Conservation (phyloP, 345 rosid genomes). For the Tarenaya hassleriana region DNA sequence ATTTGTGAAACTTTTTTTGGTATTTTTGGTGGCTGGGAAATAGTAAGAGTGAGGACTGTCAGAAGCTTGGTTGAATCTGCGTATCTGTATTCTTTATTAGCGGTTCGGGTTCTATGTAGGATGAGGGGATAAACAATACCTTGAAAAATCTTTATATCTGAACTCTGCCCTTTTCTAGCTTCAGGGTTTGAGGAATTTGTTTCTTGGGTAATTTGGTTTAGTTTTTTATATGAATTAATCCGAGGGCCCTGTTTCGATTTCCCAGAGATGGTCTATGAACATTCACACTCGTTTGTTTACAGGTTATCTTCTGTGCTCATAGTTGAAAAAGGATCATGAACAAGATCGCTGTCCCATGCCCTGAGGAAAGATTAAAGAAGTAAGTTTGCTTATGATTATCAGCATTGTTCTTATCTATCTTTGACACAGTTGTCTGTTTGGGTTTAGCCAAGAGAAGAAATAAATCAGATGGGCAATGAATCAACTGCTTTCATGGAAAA, state of each 20-base stretch:
- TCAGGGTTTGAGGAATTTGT: no score
- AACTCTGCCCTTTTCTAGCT: no score
- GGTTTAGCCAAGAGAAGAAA: not conserved
- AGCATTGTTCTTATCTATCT: not conserved
- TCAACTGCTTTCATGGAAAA: not conserved
- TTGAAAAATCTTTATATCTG: no score
- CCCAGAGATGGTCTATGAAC: not conserved
- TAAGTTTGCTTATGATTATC: slow-evolving; percentile 18
- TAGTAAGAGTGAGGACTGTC: no score
- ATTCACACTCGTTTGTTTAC: not conserved
- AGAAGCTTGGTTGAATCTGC: no score
- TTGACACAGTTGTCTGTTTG: not conserved
- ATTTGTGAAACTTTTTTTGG: no score
- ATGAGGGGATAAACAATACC: no score
- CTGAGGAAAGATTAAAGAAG: slow-evolving; percentile 29
- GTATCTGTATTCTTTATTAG: no score
- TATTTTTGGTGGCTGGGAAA: no score
- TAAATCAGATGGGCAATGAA: not conserved
- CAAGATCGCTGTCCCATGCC: slow-evolving; percentile 12
- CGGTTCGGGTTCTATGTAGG: no score
- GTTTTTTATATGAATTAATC: no score
- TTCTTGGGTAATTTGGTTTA: not conserved
- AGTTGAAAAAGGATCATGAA: slow-evolving; percentile 22
- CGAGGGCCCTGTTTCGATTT: not conserved
- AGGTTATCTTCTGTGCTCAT: slow-evolving; percentile 13